phyloP scores from a whole-genome alignment of 2,329 filamentous ascomycete genomes.

The Diaporthe citriasiana region DNA sequence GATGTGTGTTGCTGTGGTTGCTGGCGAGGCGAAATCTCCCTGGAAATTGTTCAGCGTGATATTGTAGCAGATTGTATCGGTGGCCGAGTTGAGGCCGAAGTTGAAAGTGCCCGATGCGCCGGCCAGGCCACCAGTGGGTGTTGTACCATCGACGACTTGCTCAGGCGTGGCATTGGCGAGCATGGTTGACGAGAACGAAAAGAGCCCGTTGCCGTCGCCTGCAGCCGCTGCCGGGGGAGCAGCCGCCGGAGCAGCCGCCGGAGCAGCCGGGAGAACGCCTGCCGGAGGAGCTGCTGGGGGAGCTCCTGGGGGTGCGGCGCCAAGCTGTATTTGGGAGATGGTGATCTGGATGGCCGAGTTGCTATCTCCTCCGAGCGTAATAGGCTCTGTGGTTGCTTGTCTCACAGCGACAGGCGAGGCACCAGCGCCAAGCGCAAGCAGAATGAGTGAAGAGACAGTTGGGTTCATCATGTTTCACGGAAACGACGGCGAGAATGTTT shows the following conservation, averaged over 20 bases:
- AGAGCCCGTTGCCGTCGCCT: conserved; percentile 14
- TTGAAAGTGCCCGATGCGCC: conserved; percentile 63
- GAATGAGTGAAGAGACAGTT: conserved; percentile 14
- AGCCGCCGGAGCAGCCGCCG: background rate
- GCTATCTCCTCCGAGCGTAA: background rate
- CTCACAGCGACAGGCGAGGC: conserved; percentile 20
- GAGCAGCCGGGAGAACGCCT: background rate
- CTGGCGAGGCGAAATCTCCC: conserved; percentile 60
- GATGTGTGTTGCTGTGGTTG: conserved; percentile 64
- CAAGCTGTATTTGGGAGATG: background rate
- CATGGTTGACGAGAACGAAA: conserved; percentile 12
- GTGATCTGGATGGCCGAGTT: conserved; percentile 28
- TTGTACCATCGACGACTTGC: conserved; percentile 60
- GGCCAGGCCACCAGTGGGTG: conserved; percentile 50
- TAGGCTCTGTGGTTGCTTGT: background rate
- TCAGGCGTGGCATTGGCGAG: conserved; percentile 55
- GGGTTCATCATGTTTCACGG: conserved; percentile 22
- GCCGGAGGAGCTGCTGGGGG: background rate
- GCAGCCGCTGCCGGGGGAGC: background rate
- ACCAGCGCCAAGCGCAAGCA: conserved; percentile 16
- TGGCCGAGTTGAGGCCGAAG: conserved; percentile 61
- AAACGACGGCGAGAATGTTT: background rate
- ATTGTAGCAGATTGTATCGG: conserved; percentile 53
- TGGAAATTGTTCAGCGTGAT: conserved; percentile 61
- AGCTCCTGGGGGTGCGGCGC: background rate